These are phyloP conservation scores for Metschnikowia chrysomelidarum DNA, from an alignment of 805 yeast genomes.

Conservation along the genomic window DNA sequence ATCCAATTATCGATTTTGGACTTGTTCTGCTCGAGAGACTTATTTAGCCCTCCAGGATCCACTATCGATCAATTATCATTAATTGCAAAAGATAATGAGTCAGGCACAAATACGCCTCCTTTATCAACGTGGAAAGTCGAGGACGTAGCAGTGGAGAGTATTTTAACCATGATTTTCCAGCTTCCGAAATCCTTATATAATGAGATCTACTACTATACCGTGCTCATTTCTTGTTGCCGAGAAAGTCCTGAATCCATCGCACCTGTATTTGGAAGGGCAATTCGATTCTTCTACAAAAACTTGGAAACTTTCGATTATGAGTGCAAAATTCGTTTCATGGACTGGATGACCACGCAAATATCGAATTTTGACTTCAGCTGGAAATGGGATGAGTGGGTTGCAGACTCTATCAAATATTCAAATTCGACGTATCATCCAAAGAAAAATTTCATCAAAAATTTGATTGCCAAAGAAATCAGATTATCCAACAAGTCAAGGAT, in stretches of 20 bases:
- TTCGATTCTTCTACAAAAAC: conserved; percentile 70
- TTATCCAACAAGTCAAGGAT: conserved; percentile 75
- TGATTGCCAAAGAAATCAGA: conserved; percentile 80
- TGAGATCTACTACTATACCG: conserved; percentile 76
- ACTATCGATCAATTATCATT: conserved; percentile 65
- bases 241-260: conserved; percentile 75
- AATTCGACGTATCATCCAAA: conserved; percentile 65
- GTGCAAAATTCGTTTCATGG: conserved; percentile 65
- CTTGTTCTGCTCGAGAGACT: conserved; percentile 60
- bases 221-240: conserved; percentile 82
- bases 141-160: conserved; percentile 81
- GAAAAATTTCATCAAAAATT: conserved; percentile 67
- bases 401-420: conserved; percentile 47
- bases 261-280: conserved; percentile 91
- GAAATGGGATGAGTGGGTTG: conserved; percentile 97
- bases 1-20: conserved; percentile 77
- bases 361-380: conserved; percentile 93
- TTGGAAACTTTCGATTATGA: conserved; percentile 69
- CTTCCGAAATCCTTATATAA: conserved; percentile 68
- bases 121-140: conserved; percentile 87
- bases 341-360: conserved; percentile 92
- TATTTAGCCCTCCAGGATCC: conserved; percentile 59
- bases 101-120: conserved; percentile 40
- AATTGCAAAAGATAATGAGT: conserved; percentile 39
- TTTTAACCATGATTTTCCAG: conserved; percentile 72